Conservation (phyloP, 2,329 filamentous ascomycete species). For the Didymella keratinophila region DNA sequence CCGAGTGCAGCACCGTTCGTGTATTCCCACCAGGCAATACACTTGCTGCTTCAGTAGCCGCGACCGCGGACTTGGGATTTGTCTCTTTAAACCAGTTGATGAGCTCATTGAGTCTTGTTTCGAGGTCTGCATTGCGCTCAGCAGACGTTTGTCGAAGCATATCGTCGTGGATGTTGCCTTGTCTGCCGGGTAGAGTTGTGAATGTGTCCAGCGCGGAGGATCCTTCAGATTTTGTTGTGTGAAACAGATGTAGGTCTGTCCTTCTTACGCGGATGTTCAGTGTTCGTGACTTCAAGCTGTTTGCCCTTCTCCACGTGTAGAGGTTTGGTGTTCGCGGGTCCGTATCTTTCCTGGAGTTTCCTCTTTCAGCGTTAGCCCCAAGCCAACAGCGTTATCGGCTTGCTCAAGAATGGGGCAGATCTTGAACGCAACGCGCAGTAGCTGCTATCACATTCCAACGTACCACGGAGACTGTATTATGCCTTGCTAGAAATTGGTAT, state of each 20-base stretch:
- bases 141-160: neutral
- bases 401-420: neutral
- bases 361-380: neutral
- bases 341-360: neutral
- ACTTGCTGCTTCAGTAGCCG: neutral
- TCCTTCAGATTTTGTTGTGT: too few species aligned
- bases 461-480: neutral
- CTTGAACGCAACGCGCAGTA: neutral
- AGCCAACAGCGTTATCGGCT: neutral
- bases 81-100: neutral
- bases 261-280: neutral
- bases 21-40: neutral
- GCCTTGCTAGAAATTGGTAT: neutral
- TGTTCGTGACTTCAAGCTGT: neutral
- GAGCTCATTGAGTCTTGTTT: neutral
- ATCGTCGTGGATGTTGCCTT: neutral
- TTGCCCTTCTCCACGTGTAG: neutral
- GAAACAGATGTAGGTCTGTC: too few species aligned
- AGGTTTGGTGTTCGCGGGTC: neutral
- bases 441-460: neutral
- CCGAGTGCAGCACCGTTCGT: neutral
- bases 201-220: neutral
- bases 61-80: neutral
- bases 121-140: neutral
- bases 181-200: neutral